phyloP scores from a whole-genome alignment of 306 rosid species.

The Mimosa pudica region DNA sequence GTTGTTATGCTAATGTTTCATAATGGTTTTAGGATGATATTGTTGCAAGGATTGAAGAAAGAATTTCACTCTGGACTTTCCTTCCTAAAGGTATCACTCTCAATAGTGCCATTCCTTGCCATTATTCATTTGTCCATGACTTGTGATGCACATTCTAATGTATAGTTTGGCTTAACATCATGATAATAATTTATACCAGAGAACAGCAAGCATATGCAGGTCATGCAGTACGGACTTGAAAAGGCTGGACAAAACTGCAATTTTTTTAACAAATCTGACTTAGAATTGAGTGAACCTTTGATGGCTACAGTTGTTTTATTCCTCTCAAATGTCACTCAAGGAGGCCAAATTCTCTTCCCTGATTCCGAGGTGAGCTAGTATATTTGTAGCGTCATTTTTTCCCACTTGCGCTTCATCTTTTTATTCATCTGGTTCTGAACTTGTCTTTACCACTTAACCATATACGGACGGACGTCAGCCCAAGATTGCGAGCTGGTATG shows the following conservation, averaged over 20 bases:
- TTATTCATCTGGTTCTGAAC: not conserved
- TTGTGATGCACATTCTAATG: constrained; percentile 12
- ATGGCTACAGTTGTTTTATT: constrained; percentile 76
- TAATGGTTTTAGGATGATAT: constrained; percentile 62
- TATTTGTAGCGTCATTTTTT: not conserved
- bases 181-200: constrained; percentile 44
- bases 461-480: constrained; percentile 46
- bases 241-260: constrained; percentile 39
- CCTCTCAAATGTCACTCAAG: constrained; percentile 67
- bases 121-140: not conserved
- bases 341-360: constrained; percentile 75
- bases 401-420: not conserved
- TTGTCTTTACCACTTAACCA: constrained; percentile 16
- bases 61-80: constrained; percentile 81
- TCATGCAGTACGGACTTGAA: constrained; percentile 49
- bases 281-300: constrained; percentile 53
- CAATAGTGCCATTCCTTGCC: constrained; percentile 10
- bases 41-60: constrained; percentile 72
- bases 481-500: constrained; percentile 46
- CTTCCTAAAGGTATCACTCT: constrained; percentile 76
- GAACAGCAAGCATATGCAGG: constrained; percentile 62
- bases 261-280: constrained; percentile 47
- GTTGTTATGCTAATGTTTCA: constrained; percentile 14
- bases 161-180: constrained; percentile 9
- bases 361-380: constrained; percentile 57